Evolutionary conservation across 2,329 filamentous ascomycete genomes (phyloP).

Genomic region (Emergomyces orientalis): DNA sequence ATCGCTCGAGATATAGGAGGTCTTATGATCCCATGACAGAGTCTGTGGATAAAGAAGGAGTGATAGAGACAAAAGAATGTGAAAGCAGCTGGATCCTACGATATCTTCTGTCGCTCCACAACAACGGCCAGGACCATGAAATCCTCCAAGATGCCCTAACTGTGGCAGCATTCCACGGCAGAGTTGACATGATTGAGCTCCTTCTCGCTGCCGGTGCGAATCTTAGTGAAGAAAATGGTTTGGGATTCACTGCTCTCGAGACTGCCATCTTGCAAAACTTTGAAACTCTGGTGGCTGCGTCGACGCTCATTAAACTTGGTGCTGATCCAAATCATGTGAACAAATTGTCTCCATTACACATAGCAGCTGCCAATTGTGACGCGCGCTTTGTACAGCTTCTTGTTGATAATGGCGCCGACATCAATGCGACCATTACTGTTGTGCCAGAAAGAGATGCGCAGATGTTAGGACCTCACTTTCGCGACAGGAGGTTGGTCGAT

Average conservation of each 20-base stretch:
- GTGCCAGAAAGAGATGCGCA: background rate
- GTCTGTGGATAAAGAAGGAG: background rate
- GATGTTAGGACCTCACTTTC: background rate
- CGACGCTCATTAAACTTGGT: background rate
- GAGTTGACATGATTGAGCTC: background rate
- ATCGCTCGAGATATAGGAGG: background rate
- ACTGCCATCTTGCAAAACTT: background rate
- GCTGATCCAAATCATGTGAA: background rate
- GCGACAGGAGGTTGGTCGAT: too few relatives aligned
- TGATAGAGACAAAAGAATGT: background rate
- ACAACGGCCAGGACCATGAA: background rate
- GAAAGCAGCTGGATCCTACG: background rate
- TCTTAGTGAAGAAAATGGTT: background rate
- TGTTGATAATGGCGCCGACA: background rate
- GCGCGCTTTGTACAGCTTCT: background rate
- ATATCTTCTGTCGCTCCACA: background rate
- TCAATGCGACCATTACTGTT: background rate
- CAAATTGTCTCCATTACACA: conserved; percentile 7
- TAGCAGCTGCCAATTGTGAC: background rate
- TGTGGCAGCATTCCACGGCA: background rate
- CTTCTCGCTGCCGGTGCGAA: background rate
- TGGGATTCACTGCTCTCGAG: background rate
- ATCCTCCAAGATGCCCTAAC: background rate
- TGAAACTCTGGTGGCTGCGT: background rate
- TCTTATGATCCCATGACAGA: background rate